Conservation (phyloP, 176 grass and related monocot genomes). For the Oryza meridionalis region DNA sequence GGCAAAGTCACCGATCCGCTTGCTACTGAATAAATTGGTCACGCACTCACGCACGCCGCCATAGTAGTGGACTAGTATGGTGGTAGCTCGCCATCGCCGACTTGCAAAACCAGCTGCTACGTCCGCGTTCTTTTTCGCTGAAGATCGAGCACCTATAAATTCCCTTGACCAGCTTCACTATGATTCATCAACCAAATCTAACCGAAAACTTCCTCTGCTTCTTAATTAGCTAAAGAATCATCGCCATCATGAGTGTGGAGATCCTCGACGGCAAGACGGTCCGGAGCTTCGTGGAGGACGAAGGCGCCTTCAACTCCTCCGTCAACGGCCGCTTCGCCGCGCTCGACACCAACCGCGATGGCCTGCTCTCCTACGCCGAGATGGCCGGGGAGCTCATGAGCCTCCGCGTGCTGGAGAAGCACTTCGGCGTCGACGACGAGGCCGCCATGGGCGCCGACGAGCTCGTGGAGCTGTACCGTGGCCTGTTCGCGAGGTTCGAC, state of each 20-base stretch:
- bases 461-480: conserved; percentile 36
- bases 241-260: conserved; percentile 60
- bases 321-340: conserved; percentile 55
- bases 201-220: conserved; percentile 4
- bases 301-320: conserved; percentile 48
- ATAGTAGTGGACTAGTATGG: no score
- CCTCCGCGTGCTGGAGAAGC: conserved; percentile 49
- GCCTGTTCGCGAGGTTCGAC: no score
- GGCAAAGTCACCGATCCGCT: no score
- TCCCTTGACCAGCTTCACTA: neutral
- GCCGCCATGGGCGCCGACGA: conserved; percentile 38
- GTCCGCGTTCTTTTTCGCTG: neutral
- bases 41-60: no score
- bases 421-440: conserved; percentile 58
- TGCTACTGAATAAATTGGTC: no score
- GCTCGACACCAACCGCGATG: conserved; percentile 55
- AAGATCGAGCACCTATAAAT: neutral
- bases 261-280: conserved; percentile 64
- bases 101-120: neutral
- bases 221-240: no score
- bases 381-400: conserved; percentile 53
- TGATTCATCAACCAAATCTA: neutral
- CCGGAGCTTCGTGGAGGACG: conserved; percentile 62
- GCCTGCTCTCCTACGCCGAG: conserved; percentile 60
- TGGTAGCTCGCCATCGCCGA: neutral